Percentiles rank a stretch among this genome's conserved stretches.
These are phyloP conservation scores for Talaromyces islandicus DNA, from an alignment of 2,329 filamentous ascomycete genomes.

Conservation along the genomic window DNA sequence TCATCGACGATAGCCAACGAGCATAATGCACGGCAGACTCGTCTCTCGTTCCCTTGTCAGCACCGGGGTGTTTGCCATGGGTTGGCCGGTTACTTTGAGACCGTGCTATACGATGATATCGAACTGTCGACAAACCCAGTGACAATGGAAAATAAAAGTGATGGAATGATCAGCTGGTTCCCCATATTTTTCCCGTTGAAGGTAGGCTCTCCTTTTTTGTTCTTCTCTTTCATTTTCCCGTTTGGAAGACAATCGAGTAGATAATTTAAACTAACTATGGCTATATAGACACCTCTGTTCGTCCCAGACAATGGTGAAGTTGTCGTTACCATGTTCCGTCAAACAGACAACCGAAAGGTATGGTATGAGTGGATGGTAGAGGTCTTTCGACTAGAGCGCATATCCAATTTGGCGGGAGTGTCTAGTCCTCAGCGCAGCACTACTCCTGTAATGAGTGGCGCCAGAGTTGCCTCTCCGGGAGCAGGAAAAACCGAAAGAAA, in stretches of 20 bases:
- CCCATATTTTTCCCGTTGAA: conserved; percentile 96
- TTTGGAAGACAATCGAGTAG: no score
- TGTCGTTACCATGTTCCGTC: conserved; percentile 89
- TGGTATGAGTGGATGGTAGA: conserved; percentile 99
- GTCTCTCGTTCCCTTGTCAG: conserved; percentile 69
- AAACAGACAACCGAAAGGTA: conserved; percentile 89
- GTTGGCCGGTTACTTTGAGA: conserved; percentile 91
- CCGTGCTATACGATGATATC: conserved; percentile 78
- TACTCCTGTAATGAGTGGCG: conserved; percentile 26
- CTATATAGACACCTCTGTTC: conserved; percentile 70
- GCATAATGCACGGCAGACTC: conserved; percentile 79
- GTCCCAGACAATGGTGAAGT: conserved; percentile 79
- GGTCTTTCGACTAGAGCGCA: conserved; percentile 53
- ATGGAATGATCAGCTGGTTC: conserved; percentile 99
- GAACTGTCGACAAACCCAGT: conserved; percentile 92
- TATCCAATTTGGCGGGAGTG: conserved; percentile 9
- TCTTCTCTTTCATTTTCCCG: not conserved
- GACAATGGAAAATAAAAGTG: conserved; percentile 85
- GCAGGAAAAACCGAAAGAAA: conserved; percentile 12
- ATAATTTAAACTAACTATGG: not conserved
- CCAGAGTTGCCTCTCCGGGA: conserved; percentile 19
- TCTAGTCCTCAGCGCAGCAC: conserved; percentile 5
- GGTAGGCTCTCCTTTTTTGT: conserved; percentile 46
- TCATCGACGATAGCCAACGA: conserved; percentile 65
- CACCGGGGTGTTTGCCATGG: conserved; percentile 83